Evolutionary conservation across 176 grass and related monocot species (phyloP).

Genomic region (Paspalum notatum): DNA sequence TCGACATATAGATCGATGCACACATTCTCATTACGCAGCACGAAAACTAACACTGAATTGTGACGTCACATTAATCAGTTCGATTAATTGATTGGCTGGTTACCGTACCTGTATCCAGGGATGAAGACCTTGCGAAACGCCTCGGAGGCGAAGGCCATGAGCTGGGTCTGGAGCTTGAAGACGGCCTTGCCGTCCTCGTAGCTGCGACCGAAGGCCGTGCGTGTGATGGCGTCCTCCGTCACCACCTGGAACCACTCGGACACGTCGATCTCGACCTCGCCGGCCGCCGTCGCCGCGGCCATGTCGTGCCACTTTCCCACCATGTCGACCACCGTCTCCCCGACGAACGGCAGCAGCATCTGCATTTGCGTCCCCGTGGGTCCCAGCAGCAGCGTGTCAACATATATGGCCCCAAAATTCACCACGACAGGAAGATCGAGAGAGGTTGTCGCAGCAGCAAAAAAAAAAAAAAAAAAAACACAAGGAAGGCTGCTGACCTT

Average conservation of each 20-base stretch:
- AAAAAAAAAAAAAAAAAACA: no score
- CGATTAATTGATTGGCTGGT: neutral
- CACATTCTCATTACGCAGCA: neutral
- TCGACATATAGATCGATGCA: neutral
- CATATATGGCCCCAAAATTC: neutral
- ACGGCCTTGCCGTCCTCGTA: conserved; percentile 92
- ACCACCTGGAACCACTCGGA: conserved; percentile 97
- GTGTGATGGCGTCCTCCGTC: conserved; percentile 95
- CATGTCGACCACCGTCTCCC: conserved; percentile 78
- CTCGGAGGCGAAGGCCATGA: conserved; percentile 88
- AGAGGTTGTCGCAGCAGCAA: neutral
- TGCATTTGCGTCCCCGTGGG: conserved; percentile 10
- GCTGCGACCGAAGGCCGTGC: conserved; percentile 83
- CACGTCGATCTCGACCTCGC: conserved; percentile 96
- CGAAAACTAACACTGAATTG: neutral
- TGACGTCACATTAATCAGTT: neutral
- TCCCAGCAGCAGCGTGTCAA: conserved; percentile 1
- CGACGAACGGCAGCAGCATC: conserved; percentile 80
- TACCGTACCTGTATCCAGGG: conserved; percentile 82
- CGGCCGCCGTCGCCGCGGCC: conserved; percentile 38
- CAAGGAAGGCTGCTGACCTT: conserved; percentile 40
- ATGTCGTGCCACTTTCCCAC: conserved; percentile 70
- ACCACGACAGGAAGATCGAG: neutral
- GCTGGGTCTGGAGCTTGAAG: conserved; percentile 86
- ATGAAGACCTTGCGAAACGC: conserved; percentile 98